Conservation (phyloP, 139 green algal genomes). For the Deuterostichococcus epilithicus region DNA sequence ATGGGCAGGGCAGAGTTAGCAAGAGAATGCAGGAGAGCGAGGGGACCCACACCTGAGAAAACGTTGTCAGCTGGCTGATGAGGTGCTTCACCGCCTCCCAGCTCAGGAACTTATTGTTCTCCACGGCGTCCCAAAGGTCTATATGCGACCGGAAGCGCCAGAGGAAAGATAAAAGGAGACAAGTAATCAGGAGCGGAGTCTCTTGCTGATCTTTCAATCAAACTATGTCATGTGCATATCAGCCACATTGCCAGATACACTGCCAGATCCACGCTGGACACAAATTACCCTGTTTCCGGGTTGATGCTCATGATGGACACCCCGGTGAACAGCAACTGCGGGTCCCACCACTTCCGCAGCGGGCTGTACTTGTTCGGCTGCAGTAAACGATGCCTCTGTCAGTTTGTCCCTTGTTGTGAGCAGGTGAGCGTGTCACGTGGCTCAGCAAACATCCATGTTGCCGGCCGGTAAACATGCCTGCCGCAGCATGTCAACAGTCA, state of each 20-base stretch:
- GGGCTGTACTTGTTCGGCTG: background rate
- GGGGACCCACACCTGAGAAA: too few relatives aligned
- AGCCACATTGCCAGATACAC: background rate
- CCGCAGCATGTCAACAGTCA: too few relatives aligned
- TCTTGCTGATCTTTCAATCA: background rate
- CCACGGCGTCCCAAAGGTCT: constrained; percentile 4
- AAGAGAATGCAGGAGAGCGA: too few relatives aligned
- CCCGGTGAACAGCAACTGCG: constrained; percentile 58
- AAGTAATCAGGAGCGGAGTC: background rate
- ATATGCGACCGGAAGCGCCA: background rate
- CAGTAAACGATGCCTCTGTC: background rate
- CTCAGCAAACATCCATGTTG: too few relatives aligned
- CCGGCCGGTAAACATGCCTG: too few relatives aligned
- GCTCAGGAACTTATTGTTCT: constrained; percentile 48
- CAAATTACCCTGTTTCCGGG: constrained; percentile 42
- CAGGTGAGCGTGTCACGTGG: too few relatives aligned
- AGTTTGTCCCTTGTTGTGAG: too few relatives aligned
- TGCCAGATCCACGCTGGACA: background rate
- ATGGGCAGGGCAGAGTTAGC: too few relatives aligned
- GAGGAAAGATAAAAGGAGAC: background rate
- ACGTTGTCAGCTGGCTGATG: constrained; percentile 17
- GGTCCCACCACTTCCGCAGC: constrained; percentile 34
- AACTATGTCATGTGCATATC: background rate
- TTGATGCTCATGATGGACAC: constrained; percentile 67
- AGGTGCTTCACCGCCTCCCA: constrained; percentile 30